Conservation (phyloP, 2,329 filamentous ascomycete species). For the Ophiocordyceps camponoti-rufipedis region DNA sequence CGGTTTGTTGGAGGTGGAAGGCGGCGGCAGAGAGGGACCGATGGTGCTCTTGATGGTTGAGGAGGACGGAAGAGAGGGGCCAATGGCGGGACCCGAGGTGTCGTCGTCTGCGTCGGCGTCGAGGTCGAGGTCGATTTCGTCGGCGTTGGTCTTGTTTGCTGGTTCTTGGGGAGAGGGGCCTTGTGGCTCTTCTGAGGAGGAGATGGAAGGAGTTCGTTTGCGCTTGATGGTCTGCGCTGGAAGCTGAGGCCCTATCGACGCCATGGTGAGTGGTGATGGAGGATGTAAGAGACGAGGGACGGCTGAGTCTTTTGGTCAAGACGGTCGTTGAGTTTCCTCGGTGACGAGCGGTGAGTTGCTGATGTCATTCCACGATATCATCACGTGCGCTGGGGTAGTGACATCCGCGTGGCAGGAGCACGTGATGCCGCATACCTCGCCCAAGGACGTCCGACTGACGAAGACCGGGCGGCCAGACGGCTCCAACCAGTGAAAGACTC, state of each 20-base stretch:
- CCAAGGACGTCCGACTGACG: background rate
- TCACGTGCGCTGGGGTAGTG: background rate
- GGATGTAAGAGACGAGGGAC: background rate
- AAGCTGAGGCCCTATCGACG: conserved; percentile 51
- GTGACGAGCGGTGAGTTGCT: background rate
- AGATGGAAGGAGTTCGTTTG: conserved; percentile 27
- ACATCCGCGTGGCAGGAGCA: background rate
- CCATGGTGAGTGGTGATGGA: conserved; percentile 24
- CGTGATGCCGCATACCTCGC: background rate
- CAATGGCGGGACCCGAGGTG: conserved; percentile 3
- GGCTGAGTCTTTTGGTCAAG: background rate
- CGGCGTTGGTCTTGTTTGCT: background rate
- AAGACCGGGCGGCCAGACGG: background rate
- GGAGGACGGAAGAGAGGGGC: conserved; percentile 14
- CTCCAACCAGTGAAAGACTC: background rate
- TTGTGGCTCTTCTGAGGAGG: background rate
- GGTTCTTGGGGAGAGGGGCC: background rate
- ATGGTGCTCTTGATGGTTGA: background rate
- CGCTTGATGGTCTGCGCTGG: conserved; percentile 49
- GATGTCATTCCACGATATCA: background rate
- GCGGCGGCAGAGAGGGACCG: background rate
- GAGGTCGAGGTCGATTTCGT: conserved; percentile 20
- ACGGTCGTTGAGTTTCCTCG: background rate
- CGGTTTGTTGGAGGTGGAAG: conserved; percentile 6
- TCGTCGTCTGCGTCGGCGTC: conserved; percentile 18